Conservation (phyloP, 2,329 filamentous ascomycete genomes). For the Aspergillus glaucus region DNA sequence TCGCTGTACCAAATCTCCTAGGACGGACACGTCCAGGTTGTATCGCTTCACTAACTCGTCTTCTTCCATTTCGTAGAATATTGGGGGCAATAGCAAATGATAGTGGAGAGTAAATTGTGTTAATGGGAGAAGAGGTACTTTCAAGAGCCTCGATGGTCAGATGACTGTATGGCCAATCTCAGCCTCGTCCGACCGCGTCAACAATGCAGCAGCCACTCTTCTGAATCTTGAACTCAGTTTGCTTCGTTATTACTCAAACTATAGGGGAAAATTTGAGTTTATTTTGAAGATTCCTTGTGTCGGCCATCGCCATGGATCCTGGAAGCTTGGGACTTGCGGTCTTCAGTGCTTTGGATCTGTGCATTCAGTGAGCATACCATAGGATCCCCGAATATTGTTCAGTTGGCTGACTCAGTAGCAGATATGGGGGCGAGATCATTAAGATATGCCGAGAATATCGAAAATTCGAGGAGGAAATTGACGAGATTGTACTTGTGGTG, state of each 20-base stretch:
- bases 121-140: too few relatives aligned
- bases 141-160: not conserved
- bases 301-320: not conserved
- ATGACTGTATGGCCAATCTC: not conserved
- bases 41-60: not conserved
- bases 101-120: too few relatives aligned
- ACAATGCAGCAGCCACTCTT: not conserved
- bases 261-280: too few relatives aligned
- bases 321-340: not conserved
- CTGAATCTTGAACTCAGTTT: too few relatives aligned
- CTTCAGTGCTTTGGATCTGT: not conserved
- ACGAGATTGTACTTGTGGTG: not conserved
- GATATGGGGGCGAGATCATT: not conserved
- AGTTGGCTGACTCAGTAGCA: not conserved
- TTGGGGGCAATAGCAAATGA: too few relatives aligned
- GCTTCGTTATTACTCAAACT: too few relatives aligned
- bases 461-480: not conserved
- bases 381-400: not conserved
- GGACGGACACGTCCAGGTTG: not conserved
- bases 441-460: not conserved
- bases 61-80: constrained; percentile 2
- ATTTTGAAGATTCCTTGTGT: too few relatives aligned
- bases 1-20: not conserved
- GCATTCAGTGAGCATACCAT: not conserved
- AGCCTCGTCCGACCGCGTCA: not conserved